Base-by-base conservation (phyloP, 2,329 filamentous ascomycete species). In the Aspergillus intermedius region DNA sequence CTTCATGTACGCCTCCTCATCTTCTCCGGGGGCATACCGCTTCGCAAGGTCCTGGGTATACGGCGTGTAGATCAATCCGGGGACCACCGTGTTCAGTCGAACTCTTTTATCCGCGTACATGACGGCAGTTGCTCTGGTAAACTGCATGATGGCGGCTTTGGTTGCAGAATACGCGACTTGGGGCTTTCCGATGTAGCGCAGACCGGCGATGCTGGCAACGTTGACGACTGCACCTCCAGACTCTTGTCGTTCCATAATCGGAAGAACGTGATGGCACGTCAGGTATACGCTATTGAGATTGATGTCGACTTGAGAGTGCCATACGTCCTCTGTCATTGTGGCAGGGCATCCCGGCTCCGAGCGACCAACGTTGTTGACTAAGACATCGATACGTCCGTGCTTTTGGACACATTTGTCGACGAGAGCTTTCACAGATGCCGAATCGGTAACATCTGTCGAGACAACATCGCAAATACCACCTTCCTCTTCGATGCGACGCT, bases 301-400 rank as follows among this genome's bases (percentile, higher is more conserved):
- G 37, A 81, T 60, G 8, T 77, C 72, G 45, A 78, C 70, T 50
- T 82, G 79, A 0, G 63, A 49, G 53, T 81, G 74, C 78, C 78
- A 82, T 0, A 68, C 56, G 1, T 70, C 67, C 47, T 81, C 77
- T 0, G 48, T 42, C 68, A 81, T 75, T 0, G 60, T 64, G 0
- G 72, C 77, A 0, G 78, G 74, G 25, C 71, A 70, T 0, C 78
- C 78, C 0, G 72, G 74, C 49, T 82, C 78, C 0, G 74, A 78
- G 46, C 74, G 74, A 2, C 81, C 81, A 3, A 83, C 80, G 46
- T 83, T 83, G 53, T 81, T 82, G 13, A 84, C 60, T 0, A 84
- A 64, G 19, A 84, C 77, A 53, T 84, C 81, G 46, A 83, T 77
- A 5, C 76, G 72, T 7, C 78, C 78, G 51, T 81, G 74, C 35